A percentile compares a stretch with the other conserved stretches of the same genome.
These are phyloP conservation scores for Juncus effusus DNA, from an alignment of 176 grass and related monocot genomes.

Conservation along the genomic window DNA sequence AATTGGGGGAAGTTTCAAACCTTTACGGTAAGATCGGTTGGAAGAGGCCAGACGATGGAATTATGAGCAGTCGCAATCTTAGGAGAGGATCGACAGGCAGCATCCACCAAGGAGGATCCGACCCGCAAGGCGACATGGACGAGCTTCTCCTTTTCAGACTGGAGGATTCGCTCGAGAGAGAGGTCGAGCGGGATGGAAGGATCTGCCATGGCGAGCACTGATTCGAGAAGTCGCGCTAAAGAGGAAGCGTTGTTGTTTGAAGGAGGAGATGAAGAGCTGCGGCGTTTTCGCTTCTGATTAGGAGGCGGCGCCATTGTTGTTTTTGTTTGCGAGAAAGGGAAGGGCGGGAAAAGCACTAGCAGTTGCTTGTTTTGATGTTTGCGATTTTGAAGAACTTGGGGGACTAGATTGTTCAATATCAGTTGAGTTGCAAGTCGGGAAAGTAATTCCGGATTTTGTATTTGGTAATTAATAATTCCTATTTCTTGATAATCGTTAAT, in stretches of 20 bases:
- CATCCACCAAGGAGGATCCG: slow-evolving; percentile 34
- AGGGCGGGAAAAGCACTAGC: too few species aligned
- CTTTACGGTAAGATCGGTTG: slow-evolving; percentile 36
- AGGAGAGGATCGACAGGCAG: slow-evolving; percentile 24
- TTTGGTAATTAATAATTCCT: too few species aligned
- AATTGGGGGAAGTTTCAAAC: slow-evolving; percentile 1
- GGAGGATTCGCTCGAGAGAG: slow-evolving; percentile 38
- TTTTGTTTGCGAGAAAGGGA: too few species aligned
- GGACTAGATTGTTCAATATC: too few species aligned
- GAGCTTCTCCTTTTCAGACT: slow-evolving; percentile 25
- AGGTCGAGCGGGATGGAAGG: slow-evolving; percentile 31
- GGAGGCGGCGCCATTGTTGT: background rate
- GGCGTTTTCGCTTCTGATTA: slow-evolving; percentile 9
- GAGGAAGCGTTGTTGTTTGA: background rate
- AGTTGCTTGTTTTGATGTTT: too few species aligned
- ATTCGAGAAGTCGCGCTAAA: slow-evolving; percentile 21
- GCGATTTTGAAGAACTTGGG: too few species aligned
- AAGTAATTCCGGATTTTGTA: too few species aligned
- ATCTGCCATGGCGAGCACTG: slow-evolving; percentile 18
- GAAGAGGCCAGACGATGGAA: slow-evolving; percentile 31
- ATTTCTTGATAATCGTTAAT: too few species aligned
- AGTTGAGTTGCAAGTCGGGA: too few species aligned
- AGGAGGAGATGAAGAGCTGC: background rate
- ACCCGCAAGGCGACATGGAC: slow-evolving; percentile 23
- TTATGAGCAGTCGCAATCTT: slow-evolving; percentile 33